Percentiles rank a stretch among this genome's conserved stretches.
Conservation (phyloP, 164 flowering plant genomes). For the Tetracentron sinense region DNA sequence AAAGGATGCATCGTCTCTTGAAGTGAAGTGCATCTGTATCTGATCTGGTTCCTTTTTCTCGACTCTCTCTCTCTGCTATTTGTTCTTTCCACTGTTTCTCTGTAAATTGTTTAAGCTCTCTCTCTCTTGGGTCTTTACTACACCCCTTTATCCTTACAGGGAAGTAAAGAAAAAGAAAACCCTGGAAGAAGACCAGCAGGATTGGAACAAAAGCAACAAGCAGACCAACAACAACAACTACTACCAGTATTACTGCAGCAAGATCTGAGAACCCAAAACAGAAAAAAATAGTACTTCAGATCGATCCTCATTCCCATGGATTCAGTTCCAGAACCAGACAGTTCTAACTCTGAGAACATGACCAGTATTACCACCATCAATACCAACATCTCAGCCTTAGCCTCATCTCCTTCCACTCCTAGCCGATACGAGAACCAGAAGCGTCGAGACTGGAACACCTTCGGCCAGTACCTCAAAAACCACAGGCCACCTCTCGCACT, state of each 20-base stretch:
- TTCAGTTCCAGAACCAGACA: slow-evolving; percentile 14
- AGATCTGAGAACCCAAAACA: no score
- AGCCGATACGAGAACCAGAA: slow-evolving; percentile 79
- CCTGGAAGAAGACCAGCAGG: neutral
- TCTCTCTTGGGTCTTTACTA: slow-evolving; percentile 5
- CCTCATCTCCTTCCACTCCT: slow-evolving; percentile 33
- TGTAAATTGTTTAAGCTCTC: neutral
- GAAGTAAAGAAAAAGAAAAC: neutral
- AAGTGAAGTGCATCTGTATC: neutral
- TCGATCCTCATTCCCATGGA: slow-evolving; percentile 14
- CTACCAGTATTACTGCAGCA: no score
- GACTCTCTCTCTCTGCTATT: no score
- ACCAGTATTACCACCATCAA: slow-evolving; percentile 5
- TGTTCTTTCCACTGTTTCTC: neutral
- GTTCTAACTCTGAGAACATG: slow-evolving; percentile 13
- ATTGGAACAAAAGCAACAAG: neutral
- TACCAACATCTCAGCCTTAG: slow-evolving; percentile 1
- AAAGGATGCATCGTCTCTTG: neutral
- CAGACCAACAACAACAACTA: no score
- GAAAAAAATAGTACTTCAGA: no score
- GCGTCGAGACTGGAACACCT: no score
- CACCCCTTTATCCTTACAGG: no score
- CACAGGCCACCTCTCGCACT: slow-evolving; percentile 73
- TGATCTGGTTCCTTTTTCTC: slow-evolving; percentile 1
- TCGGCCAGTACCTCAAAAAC: no score